These are phyloP conservation scores for Arachis hypogaea DNA, from an alignment of 306 rosid species.

Conservation along the genomic window DNA sequence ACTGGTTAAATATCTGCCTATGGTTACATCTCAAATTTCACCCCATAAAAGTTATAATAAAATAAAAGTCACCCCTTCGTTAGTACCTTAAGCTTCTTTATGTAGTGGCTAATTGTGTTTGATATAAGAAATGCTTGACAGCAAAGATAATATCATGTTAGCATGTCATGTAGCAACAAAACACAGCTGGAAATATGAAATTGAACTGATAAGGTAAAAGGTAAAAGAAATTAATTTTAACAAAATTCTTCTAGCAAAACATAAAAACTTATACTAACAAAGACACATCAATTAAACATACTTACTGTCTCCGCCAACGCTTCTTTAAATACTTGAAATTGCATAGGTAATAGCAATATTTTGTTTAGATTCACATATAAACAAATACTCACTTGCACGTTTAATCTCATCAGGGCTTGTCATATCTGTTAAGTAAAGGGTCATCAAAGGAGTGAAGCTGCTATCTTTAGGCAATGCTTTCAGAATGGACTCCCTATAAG, in stretches of 20 bases:
- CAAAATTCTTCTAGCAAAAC: neutral
- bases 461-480: conserved; percentile 67
- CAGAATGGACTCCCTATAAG: conserved; percentile 75
- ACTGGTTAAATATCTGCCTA: neutral
- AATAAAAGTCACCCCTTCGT: neutral
- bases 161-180: conserved; percentile 7
- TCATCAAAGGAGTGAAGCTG: conserved; percentile 86
- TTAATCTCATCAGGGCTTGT: conserved; percentile 75
- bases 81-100: neutral
- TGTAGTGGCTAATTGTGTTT: neutral
- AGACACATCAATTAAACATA: conserved; percentile 12
- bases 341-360: conserved; percentile 1
- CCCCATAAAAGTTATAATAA: neutral
- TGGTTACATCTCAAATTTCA: neutral
- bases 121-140: neutral
- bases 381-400: conserved; percentile 71
- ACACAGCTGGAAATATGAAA: conserved; percentile 3
- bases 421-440: conserved; percentile 84
- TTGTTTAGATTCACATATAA: neutral
- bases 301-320: neutral
- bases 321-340: neutral
- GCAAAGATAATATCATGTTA: neutral
- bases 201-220: neutral
- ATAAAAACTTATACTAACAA: neutral
- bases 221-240: conserved; percentile 9